Evolutionary conservation across 2,329 filamentous ascomycete genomes (phyloP).

Genomic region (Exophiala aquamarina): DNA sequence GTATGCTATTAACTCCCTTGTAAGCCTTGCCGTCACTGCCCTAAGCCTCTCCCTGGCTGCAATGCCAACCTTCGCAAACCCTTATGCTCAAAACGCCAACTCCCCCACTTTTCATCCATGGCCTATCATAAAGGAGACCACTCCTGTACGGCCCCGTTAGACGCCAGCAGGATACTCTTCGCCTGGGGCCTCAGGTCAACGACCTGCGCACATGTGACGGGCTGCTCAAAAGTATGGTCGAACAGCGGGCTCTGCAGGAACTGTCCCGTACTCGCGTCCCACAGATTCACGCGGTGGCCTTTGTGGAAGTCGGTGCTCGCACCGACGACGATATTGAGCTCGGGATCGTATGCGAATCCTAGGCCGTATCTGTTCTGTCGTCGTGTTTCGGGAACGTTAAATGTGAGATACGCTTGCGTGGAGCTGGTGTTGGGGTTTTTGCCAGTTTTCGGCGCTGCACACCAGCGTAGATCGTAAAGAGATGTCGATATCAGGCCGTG

Average conservation of each 20-base stretch:
- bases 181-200: conserved; percentile 18
- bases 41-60: no score
- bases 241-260: conserved; percentile 16
- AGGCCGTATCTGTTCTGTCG: conserved; percentile 15
- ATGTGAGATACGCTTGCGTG: conserved; percentile 5
- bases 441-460: conserved; percentile 2
- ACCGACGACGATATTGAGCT: conserved; percentile 21
- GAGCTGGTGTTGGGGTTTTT: neutral
- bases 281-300: conserved; percentile 18
- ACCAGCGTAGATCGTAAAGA: conserved; percentile 25
- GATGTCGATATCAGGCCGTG: conserved; percentile 16
- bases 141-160: conserved; percentile 3
- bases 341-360: conserved; percentile 23
- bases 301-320: conserved; percentile 14
- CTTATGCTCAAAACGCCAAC: no score
- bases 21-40: no score
- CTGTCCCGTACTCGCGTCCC: conserved; percentile 18
- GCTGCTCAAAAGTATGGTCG: conserved; percentile 8
- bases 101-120: no score
- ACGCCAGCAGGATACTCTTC: conserved; percentile 20
- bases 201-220: conserved; percentile 14
- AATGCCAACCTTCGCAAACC: no score
- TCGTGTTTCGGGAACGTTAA: conserved; percentile 10
- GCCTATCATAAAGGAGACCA: conserved; percentile 4
- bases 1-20: no score